A percentile compares a stretch with the other conserved stretches of the same genome.
Evolutionary conservation across 2,329 filamentous ascomycete species (phyloP).

Genomic region (Escovopsis sp.): DNA sequence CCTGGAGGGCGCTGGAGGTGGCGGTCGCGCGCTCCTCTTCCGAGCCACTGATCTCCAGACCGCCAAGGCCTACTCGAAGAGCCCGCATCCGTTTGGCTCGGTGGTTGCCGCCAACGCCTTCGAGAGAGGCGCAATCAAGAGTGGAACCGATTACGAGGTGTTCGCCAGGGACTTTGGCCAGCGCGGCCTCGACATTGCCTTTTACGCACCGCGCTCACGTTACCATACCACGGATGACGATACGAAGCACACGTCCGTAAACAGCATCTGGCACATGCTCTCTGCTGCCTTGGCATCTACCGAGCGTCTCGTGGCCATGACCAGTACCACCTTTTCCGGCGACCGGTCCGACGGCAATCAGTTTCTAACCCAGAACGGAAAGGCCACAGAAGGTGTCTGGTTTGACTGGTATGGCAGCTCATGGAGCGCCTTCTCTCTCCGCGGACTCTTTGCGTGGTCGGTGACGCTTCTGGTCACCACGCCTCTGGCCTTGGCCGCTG

Average conservation of each 20-base stretch:
- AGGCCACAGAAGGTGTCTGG: constrained; percentile 64
- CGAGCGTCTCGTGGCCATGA: constrained; percentile 53
- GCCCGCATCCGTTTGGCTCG: constrained; percentile 65
- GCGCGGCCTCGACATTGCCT: constrained; percentile 82
- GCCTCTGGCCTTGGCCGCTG: constrained; percentile 55
- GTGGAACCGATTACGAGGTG: constrained; percentile 79
- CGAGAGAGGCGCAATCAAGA: constrained; percentile 60
- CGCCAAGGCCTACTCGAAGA: constrained; percentile 59
- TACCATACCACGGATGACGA: constrained; percentile 93
- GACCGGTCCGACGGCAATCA: constrained; percentile 36
- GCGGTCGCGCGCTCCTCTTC: constrained; percentile 76
- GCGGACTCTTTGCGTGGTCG: constrained; percentile 78
- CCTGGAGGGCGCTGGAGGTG: constrained; percentile 85
- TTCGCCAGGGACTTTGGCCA: constrained; percentile 66
- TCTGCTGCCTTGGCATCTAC: constrained; percentile 67
- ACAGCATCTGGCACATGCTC: constrained; percentile 86
- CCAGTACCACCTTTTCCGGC: constrained; percentile 50
- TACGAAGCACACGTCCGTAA: constrained; percentile 55
- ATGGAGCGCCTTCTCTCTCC: constrained; percentile 66
- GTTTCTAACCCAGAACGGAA: constrained; percentile 51
- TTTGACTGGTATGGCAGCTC: constrained; percentile 77
- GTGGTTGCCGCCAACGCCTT: constrained; percentile 78
- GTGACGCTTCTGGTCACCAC: constrained; percentile 68
- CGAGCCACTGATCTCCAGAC: constrained; percentile 78
- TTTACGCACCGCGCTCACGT: constrained; percentile 68